A percentile compares a stretch with the other conserved stretches of the same genome.
These are phyloP conservation scores for Cyclotella choctawhatcheeana DNA, from an alignment of 108 stramenopile genomes.

Conservation along the genomic window DNA sequence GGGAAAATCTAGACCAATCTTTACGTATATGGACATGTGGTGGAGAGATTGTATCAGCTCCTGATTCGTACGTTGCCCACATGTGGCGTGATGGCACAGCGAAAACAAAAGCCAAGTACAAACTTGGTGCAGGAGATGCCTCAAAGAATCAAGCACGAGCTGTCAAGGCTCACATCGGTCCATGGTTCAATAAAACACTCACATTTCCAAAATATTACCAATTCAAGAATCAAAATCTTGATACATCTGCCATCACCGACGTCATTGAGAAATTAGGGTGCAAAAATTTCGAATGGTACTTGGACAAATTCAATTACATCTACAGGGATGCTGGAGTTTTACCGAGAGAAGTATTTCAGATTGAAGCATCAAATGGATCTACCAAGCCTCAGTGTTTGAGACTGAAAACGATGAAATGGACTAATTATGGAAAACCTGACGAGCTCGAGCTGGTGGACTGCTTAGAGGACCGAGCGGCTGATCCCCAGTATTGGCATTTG, in stretches of 20 bases:
- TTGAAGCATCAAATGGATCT: conserved; percentile 14
- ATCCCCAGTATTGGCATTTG: conserved; percentile 41
- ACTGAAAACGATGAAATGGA: conserved; percentile 41
- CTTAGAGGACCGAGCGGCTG: conserved; percentile 9
- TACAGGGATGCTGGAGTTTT: conserved; percentile 43
- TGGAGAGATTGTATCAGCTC: conserved; percentile 49
- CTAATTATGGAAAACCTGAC: conserved; percentile 39
- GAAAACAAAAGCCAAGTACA: conserved; percentile 47
- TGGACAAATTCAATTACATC: conserved; percentile 39
- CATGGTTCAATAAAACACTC: conserved; percentile 44
- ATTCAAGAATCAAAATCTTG: conserved; percentile 30
- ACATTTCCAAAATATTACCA: conserved; percentile 35
- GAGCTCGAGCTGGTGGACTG: conserved; percentile 33
- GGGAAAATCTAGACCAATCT: conserved; percentile 50
- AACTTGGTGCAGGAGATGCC: conserved; percentile 44
- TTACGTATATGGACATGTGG: conserved; percentile 53
- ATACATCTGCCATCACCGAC: conserved; percentile 45
- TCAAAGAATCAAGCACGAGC: conserved; percentile 44
- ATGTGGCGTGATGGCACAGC: conserved; percentile 45
- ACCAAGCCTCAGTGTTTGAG: conserved; percentile 25
- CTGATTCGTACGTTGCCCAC: conserved; percentile 46
- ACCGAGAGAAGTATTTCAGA: conserved; percentile 47
- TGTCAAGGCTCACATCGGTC: conserved; percentile 46
- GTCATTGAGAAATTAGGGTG: conserved; percentile 25
- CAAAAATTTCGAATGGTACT: conserved; percentile 47